Base-by-base conservation (phyloP, 495 filamentous ascomycete species). In the Bombardia bombarda region DNA sequence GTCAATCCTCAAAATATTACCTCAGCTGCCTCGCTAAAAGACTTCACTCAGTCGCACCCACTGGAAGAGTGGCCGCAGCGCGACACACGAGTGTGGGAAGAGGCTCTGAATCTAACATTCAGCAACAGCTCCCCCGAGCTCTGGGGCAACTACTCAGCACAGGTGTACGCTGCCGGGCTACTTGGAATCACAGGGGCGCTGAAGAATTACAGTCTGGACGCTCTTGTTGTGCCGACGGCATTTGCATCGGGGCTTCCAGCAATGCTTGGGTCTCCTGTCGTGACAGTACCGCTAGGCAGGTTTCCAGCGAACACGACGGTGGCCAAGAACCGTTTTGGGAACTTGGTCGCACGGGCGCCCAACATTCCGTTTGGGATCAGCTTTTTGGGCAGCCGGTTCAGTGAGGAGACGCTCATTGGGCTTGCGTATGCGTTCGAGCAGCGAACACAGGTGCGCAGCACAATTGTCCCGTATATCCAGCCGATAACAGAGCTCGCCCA, bases 361-460 rank as follows among this genome's bases (percentile, higher is more conserved):
- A 41, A 32, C 14, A 23, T 46, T 24, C 48, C 40, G 28, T 43
- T 63, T 55, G 60, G 57, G 9, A 35, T 63, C 20, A 47, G 43
- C 25, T 83, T 85, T 57, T 50, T 80, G 39, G 81, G 78, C 0
- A 36, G 41, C 1, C 67, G 65, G 32, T 86, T 69, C 61, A 71
- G 67, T 35, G 73, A 79, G 57, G 63, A 61, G 39, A 66, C 53
- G 36, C 61, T 82, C 36, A 77, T 86, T 38, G 77, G 73, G n/a
- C 70, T 74, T 58, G 80, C 79, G 22, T 84, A 80, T 62, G 80
- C 79, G 16, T 84, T 73, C 60, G 81, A 85, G 64, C 81, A 85
- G 58, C 59, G 69, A 45, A 83, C 77, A n/a, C 60, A 56, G 59
- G 63, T 69, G 4, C 50, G 76, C 37, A 47, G 66, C 36, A 58